Base-by-base conservation (phyloP, 352 stramenopile species). In the Phytopythium oedochilum region DNA sequence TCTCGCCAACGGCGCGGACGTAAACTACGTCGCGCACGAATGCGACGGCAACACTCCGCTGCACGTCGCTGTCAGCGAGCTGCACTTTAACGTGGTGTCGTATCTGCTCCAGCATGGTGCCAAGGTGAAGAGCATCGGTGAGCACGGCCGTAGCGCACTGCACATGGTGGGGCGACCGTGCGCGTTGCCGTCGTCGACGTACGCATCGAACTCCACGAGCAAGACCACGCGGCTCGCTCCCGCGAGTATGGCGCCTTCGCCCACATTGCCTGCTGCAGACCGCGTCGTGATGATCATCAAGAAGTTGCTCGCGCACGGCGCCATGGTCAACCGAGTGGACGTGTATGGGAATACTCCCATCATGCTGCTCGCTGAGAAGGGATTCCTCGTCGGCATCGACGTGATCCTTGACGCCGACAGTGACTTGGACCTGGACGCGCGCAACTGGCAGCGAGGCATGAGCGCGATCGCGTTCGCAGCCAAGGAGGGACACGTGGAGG, bases 21-120 rank as follows among this genome's bases (percentile, higher is more conserved):
- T 95, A 23, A 95, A 95, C 60, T 95, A 95, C 53, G 70, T 95
- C 17, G 83, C 83, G 11, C 72, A 92, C 50, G 83, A 95, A 43
- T 87, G 75, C 50, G 80, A 75, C 25, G 83, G 85, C 23, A 92
- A 92, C 35, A 89, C 83, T 0, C 86, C 86, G 18, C 59, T 95
- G 10, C 83, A 93, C 45, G 74, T 93, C 23, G 86, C 86, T 29
- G 78, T 90, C 23, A 95, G 86, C 47, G 67, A 73, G 34, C 64
- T 89, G 17, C 86, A 95, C 42, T 92, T 92, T 31, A 92, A 91
- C 45, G 76, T 95, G 12, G 86, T 92, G 39, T 95, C 86, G 53
- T 95, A 93, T 48, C 66, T 95, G 45, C 68, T 95, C 26, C 86
- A 95, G 57, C 83, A 93, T 45, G 86, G 86, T 26, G 83, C 86